A percentile compares a stretch with the other conserved stretches of the same genome.
Conservation (phyloP, 2,329 filamentous ascomycete species). For the Venturia carpophila region DNA sequence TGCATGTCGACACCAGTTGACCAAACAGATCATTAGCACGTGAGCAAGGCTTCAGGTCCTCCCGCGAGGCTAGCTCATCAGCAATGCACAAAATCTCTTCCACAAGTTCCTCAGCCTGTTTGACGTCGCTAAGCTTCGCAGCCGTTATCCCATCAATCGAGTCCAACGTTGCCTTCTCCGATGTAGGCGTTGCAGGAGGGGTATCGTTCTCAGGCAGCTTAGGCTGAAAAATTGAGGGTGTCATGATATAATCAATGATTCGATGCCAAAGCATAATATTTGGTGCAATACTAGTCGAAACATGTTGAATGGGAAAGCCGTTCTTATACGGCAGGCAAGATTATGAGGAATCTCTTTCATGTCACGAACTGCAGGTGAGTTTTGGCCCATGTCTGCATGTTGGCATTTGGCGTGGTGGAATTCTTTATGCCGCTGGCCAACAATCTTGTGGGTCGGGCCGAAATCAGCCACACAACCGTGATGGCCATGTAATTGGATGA, state of each 20-base stretch:
- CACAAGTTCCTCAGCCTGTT: background rate
- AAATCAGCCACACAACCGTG: background rate
- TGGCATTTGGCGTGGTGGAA: background rate
- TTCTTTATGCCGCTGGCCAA: background rate
- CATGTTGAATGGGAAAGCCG: background rate
- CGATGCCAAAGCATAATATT: too few species aligned
- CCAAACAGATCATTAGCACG: conserved; percentile 5
- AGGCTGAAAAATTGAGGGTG: background rate
- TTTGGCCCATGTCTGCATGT: background rate
- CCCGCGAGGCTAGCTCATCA: background rate
- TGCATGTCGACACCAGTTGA: background rate
- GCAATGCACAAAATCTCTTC: background rate
- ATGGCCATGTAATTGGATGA: background rate
- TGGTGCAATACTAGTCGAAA: background rate
- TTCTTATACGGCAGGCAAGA: background rate
- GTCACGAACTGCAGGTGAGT: background rate
- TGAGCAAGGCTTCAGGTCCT: conserved; percentile 6
- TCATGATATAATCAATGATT: background rate
- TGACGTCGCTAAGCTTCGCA: background rate
- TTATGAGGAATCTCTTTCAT: background rate
- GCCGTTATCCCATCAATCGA: background rate
- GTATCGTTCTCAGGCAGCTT: background rate
- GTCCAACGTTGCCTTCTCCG: background rate
- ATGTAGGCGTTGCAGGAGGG: background rate
- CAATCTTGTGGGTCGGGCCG: background rate